phyloP scores from a whole-genome alignment of 73 alveolate genomes.

The Paramecium sexaurelia region DNA sequence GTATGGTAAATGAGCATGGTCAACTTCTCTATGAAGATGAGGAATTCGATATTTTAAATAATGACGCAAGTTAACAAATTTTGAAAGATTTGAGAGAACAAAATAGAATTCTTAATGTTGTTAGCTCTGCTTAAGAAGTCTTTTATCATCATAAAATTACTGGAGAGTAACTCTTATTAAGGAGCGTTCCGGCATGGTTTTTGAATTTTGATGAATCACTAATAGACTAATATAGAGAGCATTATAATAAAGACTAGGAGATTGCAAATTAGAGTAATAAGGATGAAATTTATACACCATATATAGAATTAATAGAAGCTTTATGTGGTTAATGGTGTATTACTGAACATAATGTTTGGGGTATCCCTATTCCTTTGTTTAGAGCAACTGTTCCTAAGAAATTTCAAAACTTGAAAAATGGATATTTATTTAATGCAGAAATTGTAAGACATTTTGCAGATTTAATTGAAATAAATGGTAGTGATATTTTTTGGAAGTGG shows the following conservation, averaged over 20 bases:
- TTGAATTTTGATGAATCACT: background rate
- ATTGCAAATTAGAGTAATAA: background rate
- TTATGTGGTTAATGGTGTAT: conserved; percentile 73
- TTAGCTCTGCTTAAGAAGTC: background rate
- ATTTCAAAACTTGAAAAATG: background rate
- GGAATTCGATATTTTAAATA: conserved; percentile 3
- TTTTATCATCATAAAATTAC: conserved; percentile 27
- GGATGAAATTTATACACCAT: background rate
- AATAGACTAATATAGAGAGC: background rate
- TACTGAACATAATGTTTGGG: conserved; percentile 76
- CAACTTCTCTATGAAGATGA: background rate
- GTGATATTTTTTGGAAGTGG: conserved; percentile 20
- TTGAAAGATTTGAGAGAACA: background rate
- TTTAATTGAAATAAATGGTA: conserved; percentile 1
- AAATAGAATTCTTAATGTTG: background rate
- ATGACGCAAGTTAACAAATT: background rate
- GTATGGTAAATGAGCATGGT: conserved; percentile 9
- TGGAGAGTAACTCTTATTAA: background rate
- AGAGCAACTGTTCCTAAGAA: background rate
- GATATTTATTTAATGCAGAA: conserved; percentile 22
- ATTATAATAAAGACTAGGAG: background rate
- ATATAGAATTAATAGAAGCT: conserved; percentile 13
- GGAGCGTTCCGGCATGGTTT: conserved; percentile 27
- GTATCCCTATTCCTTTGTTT: conserved; percentile 80
- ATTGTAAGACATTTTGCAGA: conserved; percentile 7